Percentiles rank a stretch among this genome's conserved stretches.
phyloP scores from a whole-genome alignment of 139 green algal species.

The Closterium sp. region DNA sequence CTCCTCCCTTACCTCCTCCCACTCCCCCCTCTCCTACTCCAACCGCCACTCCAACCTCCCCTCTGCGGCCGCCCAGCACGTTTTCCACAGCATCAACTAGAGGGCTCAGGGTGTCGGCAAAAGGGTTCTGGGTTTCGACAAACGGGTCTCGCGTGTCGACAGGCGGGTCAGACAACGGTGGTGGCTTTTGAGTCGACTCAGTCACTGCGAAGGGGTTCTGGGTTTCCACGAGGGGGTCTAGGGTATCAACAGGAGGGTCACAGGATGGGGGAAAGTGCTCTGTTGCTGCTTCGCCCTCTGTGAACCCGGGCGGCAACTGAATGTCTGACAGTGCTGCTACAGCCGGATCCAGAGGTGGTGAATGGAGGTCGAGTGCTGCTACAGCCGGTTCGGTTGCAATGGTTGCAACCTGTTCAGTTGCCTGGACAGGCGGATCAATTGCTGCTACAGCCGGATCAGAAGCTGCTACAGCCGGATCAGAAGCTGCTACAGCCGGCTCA shows the following conservation, averaged over 20 bases:
- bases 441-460: background rate
- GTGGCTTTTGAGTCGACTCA: no score
- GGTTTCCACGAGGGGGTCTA: background rate
- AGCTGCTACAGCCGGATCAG: background rate
- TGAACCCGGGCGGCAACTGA: background rate
- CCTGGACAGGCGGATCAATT: no score
- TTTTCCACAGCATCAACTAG: background rate
- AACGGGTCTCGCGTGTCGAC: background rate
- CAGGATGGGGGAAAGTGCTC: background rate
- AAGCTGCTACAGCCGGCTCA: background rate
- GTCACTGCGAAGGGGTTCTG: background rate
- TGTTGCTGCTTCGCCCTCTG: background rate
- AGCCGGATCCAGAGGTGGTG: background rate
- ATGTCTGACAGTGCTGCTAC: background rate
- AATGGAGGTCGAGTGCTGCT: background rate
- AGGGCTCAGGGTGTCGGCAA: background rate
- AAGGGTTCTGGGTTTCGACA: background rate
- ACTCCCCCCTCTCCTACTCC: background rate
- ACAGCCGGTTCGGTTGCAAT: background rate
- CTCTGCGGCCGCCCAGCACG: background rate
- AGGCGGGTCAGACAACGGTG: background rate
- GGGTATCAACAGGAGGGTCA: background rate
- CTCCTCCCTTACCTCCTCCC: no score
- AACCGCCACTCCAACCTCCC: background rate
- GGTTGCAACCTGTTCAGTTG: no score